phyloP scores from a whole-genome alignment of 1,284 basidiomycete species.

The Exobasidium rhododendri region DNA sequence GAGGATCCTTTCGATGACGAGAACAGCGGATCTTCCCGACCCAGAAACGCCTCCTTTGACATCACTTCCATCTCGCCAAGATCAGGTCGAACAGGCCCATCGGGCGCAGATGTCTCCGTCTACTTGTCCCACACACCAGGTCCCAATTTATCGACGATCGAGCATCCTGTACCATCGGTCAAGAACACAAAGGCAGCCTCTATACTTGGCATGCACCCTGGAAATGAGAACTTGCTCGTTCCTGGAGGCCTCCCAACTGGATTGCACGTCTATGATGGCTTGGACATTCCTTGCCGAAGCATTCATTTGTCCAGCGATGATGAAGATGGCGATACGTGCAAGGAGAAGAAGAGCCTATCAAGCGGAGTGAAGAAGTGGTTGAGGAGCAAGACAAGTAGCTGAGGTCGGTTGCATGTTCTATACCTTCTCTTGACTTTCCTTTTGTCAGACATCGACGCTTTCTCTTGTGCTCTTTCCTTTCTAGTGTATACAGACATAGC shows the following conservation, averaged over 20 bases:
- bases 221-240: slow-evolving; percentile 15
- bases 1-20: background rate
- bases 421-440: too few species aligned
- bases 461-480: too few species aligned
- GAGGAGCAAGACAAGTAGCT: background rate
- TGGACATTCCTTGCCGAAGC: slow-evolving; percentile 39
- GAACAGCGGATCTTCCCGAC: background rate
- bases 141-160: background rate
- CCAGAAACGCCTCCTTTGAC: background rate
- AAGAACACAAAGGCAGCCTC: slow-evolving; percentile 2
- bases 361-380: background rate
- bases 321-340: slow-evolving; percentile 18
- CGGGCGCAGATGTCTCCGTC: too few species aligned
- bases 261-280: slow-evolving; percentile 30
- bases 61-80: background rate
- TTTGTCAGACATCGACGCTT: too few species aligned
- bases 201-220: slow-evolving; percentile 14
- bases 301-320: slow-evolving; percentile 33
- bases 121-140: too few species aligned
- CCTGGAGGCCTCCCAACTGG: slow-evolving; percentile 26
- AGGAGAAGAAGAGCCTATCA: background rate
- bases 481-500: too few species aligned
- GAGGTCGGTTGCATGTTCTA: too few species aligned
- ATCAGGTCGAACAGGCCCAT: background rate
- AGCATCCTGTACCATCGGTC: background rate